Percentiles rank a stretch among this genome's conserved stretches.
Evolutionary conservation across 768 basidiomycete genomes (phyloP).

Genomic region (Kwoniella mangroviensis): DNA sequence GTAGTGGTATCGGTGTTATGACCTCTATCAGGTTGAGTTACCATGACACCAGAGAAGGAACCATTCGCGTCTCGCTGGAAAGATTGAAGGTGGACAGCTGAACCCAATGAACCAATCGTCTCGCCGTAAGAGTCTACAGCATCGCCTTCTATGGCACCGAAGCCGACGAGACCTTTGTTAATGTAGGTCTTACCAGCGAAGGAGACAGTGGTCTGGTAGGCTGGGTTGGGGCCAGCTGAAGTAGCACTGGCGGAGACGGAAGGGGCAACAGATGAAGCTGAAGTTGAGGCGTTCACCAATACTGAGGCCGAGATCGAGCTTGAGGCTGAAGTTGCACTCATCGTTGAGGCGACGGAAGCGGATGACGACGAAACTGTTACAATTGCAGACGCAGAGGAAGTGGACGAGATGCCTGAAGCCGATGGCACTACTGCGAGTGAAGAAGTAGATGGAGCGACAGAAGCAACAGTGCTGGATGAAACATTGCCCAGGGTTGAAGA

Average conservation of each 20-base stretch:
- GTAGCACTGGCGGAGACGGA: conserved; percentile 5
- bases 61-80: conserved; percentile 51
- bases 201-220: conserved; percentile 30
- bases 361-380: neutral
- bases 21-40: conserved; percentile 68
- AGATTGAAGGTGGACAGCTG: conserved; percentile 66
- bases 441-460: neutral
- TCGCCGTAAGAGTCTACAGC: conserved; percentile 37
- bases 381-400: neutral
- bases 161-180: conserved; percentile 49
- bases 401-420: neutral
- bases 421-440: neutral
- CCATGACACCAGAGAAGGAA: conserved; percentile 62
- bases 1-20: conserved; percentile 62
- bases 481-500: neutral
- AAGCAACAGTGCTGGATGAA: neutral
- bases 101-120: conserved; percentile 65
- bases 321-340: neutral
- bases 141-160: conserved; percentile 36
- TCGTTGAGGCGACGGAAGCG: neutral
- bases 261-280: neutral
- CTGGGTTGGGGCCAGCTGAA: conserved; percentile 26
- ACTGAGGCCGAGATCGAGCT: conserved; percentile 3
- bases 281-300: neutral
- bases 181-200: conserved; percentile 38